phyloP scores from a whole-genome alignment of 306 rosid genomes.

The Myrica gale region DNA sequence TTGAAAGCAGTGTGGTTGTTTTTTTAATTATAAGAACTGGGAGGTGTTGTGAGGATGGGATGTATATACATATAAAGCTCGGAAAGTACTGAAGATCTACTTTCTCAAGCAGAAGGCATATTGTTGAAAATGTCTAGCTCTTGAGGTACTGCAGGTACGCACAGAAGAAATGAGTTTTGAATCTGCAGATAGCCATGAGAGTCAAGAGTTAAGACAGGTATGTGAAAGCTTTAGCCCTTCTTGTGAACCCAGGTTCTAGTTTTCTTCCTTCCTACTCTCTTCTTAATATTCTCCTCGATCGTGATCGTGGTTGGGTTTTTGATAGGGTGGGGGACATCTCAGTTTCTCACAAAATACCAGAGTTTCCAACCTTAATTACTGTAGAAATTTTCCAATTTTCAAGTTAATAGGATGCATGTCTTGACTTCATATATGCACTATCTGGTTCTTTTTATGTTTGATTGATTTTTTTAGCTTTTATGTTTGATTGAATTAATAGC shows the following conservation, averaged over 20 bases:
- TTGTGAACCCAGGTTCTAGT: neutral
- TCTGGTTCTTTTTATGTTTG: neutral
- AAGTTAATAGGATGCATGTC: conserved; percentile 2
- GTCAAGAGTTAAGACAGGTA: conserved; percentile 30
- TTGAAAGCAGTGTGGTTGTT: conserved; percentile 28
- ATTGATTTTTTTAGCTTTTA: no score
- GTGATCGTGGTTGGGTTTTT: neutral
- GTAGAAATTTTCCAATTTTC: neutral
- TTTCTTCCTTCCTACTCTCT: neutral
- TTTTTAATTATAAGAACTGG: conserved; percentile 22
- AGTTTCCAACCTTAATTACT: conserved; percentile 1
- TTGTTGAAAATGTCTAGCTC: conserved; percentile 36
- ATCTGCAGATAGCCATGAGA: conserved; percentile 24
- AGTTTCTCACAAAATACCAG: neutral
- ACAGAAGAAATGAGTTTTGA: conserved; percentile 39
- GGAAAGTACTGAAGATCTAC: conserved; percentile 23
- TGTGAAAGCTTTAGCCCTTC: neutral
- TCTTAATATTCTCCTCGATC: neutral
- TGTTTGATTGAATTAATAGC: no score
- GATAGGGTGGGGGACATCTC: neutral
- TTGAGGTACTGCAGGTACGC: neutral
- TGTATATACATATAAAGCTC: conserved; percentile 1
- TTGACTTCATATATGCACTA: conserved; percentile 2
- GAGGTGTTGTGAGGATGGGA: conserved; percentile 1
- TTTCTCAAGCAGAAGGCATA: conserved; percentile 17